A percentile compares a stretch with the other conserved stretches of the same genome.
phyloP scores from a whole-genome alignment of 1,139 yeast species.

The Yamadazyma buinensis region DNA sequence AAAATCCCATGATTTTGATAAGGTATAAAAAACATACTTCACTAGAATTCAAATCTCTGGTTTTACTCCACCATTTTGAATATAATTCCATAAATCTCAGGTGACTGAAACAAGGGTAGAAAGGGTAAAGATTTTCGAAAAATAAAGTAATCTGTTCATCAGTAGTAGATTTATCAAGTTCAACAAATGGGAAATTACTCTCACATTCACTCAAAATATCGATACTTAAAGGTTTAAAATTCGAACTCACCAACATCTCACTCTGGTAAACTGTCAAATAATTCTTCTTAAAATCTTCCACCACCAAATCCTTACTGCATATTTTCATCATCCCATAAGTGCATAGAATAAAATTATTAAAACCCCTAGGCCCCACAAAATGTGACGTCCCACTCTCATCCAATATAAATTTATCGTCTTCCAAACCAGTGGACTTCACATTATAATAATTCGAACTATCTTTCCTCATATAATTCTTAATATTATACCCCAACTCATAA shows the following conservation, averaged over 20 bases:
- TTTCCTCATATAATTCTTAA: neutral
- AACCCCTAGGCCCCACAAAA: conserved; percentile 14
- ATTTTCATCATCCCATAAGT: conserved; percentile 5
- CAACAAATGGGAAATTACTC: neutral
- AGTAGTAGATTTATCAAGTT: conserved; percentile 21
- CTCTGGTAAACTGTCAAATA: conserved; percentile 4
- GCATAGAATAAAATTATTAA: conserved; percentile 7
- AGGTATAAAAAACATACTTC: conserved; percentile 39
- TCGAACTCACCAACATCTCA: conserved; percentile 7
- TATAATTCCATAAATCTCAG: conserved; percentile 19
- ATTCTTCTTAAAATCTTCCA: neutral
- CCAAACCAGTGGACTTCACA: neutral
- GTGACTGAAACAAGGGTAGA: conserved; percentile 34
- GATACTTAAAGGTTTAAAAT: conserved; percentile 7
- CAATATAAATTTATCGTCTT: conserved; percentile 13
- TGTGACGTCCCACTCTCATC: conserved; percentile 15
- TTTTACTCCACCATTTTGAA: conserved; percentile 11
- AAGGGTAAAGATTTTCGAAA: conserved; percentile 37
- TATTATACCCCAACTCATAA: conserved; percentile 4
- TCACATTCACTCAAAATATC: conserved; percentile 1
- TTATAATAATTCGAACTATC: neutral
- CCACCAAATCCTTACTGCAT: neutral
- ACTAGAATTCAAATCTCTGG: conserved; percentile 4
- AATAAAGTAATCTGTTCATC: conserved; percentile 29
- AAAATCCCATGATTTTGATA: conserved; percentile 35